A percentile compares a stretch with the other conserved stretches of the same genome.
phyloP scores from a whole-genome alignment of 305 asterid genomes.

The Plantago coronopus region DNA sequence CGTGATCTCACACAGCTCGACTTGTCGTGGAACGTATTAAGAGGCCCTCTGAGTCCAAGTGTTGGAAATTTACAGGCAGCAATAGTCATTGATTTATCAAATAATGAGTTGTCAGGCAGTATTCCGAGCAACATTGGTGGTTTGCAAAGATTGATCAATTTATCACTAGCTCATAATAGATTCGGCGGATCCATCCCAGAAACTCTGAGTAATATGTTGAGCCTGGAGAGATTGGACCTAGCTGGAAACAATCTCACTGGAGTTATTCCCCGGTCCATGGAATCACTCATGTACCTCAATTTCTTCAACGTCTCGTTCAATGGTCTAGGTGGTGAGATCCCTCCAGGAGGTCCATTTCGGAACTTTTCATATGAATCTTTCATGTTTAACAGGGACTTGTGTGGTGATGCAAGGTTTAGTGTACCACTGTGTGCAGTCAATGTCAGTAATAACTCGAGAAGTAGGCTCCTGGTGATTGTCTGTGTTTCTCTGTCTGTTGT shows the following conservation, averaged over 20 bases:
- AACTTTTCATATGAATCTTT: constrained; percentile 25
- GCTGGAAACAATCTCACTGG: constrained; percentile 24
- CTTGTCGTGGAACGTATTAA: constrained; percentile 25
- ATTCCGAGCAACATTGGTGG: constrained; percentile 21
- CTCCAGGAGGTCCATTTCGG: constrained; percentile 21
- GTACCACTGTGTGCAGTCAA: constrained; percentile 9
- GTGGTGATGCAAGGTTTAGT: constrained; percentile 19
- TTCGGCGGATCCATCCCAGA: constrained; percentile 25
- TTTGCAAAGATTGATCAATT: constrained; percentile 17
- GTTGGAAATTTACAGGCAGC: constrained; percentile 22
- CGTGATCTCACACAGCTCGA: constrained; percentile 15
- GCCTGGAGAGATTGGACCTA: constrained; percentile 20
- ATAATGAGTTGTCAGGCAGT: constrained; percentile 20
- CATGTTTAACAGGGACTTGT: constrained; percentile 23
- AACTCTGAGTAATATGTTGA: constrained; percentile 15
- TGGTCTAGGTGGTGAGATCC: constrained; percentile 23
- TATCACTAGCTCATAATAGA: constrained; percentile 28
- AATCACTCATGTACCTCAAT: constrained; percentile 16
- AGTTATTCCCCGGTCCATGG: constrained; percentile 24
- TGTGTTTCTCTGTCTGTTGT: constrained; percentile 7
- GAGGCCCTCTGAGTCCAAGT: constrained; percentile 17
- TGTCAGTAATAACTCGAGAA: neutral
- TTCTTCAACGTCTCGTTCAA: constrained; percentile 30
- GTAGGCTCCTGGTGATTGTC: neutral
- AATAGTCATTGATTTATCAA: constrained; percentile 18